Percentiles rank a stretch among this genome's conserved stretches.
Evolutionary conservation across 1,284 basidiomycete species (phyloP).

Genomic region (Fistulinella cinereoalba): DNA sequence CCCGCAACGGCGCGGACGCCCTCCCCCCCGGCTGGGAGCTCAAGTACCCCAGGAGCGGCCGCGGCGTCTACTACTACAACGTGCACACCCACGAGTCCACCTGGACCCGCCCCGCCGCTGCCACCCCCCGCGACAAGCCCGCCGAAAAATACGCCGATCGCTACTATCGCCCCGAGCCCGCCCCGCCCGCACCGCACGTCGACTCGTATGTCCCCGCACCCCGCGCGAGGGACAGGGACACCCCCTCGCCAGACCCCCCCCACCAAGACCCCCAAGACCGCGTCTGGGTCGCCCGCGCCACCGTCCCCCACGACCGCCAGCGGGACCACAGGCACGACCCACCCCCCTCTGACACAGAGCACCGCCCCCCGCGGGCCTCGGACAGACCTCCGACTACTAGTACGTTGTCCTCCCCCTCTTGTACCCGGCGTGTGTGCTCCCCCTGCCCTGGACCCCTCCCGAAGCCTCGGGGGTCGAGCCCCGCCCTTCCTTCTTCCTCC

Average conservation of each 20-base stretch:
- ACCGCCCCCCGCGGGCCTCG: constrained; percentile 37
- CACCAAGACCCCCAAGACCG: constrained; percentile 30
- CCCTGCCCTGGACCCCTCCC: constrained; percentile 51
- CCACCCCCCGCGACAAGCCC: constrained; percentile 22
- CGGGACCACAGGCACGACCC: constrained; percentile 31
- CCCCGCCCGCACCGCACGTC: constrained; percentile 24
- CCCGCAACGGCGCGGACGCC: constrained; percentile 36
- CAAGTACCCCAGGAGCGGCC: constrained; percentile 47
- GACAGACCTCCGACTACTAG: constrained; percentile 56
- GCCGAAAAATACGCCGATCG: constrained; percentile 50
- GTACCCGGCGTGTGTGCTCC: constrained; percentile 41
- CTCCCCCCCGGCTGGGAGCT: constrained; percentile 64
- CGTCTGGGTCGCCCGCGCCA: constrained; percentile 15
- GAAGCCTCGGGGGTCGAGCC: constrained; percentile 53
- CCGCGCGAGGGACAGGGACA: constrained; percentile 25
- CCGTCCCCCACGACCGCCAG: constrained; percentile 14
- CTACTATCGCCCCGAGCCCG: constrained; percentile 54
- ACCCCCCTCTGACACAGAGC: constrained; percentile 28
- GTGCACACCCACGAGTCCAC: constrained; percentile 53
- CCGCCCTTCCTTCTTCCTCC: constrained; percentile 43
- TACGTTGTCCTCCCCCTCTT: constrained; percentile 66
- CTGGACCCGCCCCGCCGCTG: constrained; percentile 53
- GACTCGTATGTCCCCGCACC: constrained; percentile 34
- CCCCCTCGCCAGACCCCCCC: too few relatives aligned
- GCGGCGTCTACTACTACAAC: constrained; percentile 60